Base-by-base conservation (phyloP, 768 basidiomycete genomes). In the Rossbeevera mucosa region DNA sequence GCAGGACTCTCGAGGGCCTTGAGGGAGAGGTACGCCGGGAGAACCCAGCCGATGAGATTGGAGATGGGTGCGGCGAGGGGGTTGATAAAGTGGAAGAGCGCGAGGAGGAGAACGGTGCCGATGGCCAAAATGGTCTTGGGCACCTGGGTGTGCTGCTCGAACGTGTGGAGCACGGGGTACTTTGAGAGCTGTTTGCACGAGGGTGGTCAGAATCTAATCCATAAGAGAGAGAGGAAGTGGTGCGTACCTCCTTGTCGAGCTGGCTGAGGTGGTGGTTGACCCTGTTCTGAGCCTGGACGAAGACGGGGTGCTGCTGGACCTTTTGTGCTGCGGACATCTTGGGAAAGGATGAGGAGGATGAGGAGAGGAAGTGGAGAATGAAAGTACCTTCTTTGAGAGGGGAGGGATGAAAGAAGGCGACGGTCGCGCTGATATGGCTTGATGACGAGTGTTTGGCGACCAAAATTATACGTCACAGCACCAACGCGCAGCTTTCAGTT, bases 21-120 rank as follows among this genome's bases (percentile, higher is more conserved):
- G 77, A 97, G 83, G 47, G 94, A 96, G 70, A 96, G 82, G 71
- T 92, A 98, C 5, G 94, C 93, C 25, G 96, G 96, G 63, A 98
- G 79, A 28, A 75, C 90, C 87, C 89, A 98, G 47, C 94, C 96
- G 64, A 99, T 82, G 63, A 96, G 77, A 74, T 96, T 95, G 54
- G 95, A 95, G 59, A 95, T 80, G 62, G 94, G 91, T 4, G 85
- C 80, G 45, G 96, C 96, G 64, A 94, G 85, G 47, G 93, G 80
- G 76, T 94, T 95, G 82, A 94, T 74, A 64, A 85, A 79, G 76
- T 93, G 87, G 64, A 91, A 80, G 65, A 86, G 65, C 47, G 81
- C 74, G 69, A 88, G 77, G 62, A 94, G 72, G 51, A 77, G 55
- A 50, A 85, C 72, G 56, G 79, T 77, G 51, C 88, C 90, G 60